Evolutionary conservation across 768 basidiomycete species (phyloP), one percentile per base, ranked within the genome.

Genomic region (Naganishia randhawae): DNA sequence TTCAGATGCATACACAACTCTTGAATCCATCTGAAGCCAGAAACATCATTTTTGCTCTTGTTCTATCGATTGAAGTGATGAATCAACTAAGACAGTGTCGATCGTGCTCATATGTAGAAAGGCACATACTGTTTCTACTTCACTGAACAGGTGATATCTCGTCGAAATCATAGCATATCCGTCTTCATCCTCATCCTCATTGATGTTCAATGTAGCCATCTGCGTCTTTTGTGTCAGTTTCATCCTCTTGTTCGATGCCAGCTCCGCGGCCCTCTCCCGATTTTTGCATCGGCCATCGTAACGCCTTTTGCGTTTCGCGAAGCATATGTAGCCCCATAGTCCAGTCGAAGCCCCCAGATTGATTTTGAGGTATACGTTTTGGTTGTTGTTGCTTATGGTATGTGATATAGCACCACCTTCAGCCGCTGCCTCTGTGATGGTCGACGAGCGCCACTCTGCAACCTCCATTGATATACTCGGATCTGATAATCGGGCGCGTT

Each of bases 261-360:
- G n/a, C 19, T 61, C 57, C 22, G 22, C 41, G 7, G 37, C 33
- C 27, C 39, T 37, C 17, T 61, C 37, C 27, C 39, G 57, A 29
- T 61, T 61, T 29, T 41, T 19, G 39, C 41, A 61, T 14, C 57
- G 57, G 19, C 57, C 57, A 3, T 61, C 57, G n/a, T 61, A 61
- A 7, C 57, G 57, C 39, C 57, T 42, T 29, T 42, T 42, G 16
- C 57, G 57, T 11, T 25, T 25, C 4, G 35, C 37, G n/a, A 61
- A 61, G 57, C 57, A 61, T 37, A 61, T 61, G n/a, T 61, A 61
- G 10, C 57, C 57, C 57, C 57, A 61, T 17, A 61, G 37, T 22
- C 57, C 57, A 10, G 57, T 61, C n/a, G 57, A 39, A 22, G 22
- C 22, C 39, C 57, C 57, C 29, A 61, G 22, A 25, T 61, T 29